A percentile compares a stretch with the other conserved stretches of the same genome.
Conservation (phyloP, 2,329 filamentous ascomycete genomes). For the Hypoxylon sp. region DNA sequence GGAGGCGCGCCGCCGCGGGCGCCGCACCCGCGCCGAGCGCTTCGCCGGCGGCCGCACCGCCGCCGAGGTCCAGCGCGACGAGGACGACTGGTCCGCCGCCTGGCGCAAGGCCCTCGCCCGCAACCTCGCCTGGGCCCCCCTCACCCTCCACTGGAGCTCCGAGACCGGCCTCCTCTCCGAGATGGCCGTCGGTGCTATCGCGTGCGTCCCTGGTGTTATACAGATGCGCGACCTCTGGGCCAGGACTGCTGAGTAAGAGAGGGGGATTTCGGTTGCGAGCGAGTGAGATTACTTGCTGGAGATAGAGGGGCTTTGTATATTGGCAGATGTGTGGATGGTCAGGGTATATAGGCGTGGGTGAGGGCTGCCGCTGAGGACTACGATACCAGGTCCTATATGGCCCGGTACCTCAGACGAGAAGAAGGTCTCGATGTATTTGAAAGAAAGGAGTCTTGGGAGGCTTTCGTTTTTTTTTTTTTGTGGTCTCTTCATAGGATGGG, state of each 20-base stretch:
- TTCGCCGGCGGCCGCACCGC: constrained; percentile 54
- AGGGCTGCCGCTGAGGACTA: neutral
- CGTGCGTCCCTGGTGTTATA: constrained; percentile 51
- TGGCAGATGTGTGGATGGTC: neutral
- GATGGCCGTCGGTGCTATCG: constrained; percentile 64
- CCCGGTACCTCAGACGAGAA: neutral
- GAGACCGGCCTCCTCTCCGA: constrained; percentile 70
- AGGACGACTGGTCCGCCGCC: constrained; percentile 53
- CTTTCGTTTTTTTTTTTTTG: neutral
- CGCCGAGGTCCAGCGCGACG: constrained; percentile 43
- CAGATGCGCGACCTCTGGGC: constrained; percentile 46
- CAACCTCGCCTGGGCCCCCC: constrained; percentile 79
- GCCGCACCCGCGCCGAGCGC: constrained; percentile 45
- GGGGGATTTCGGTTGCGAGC: neutral
- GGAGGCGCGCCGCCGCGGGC: constrained; percentile 52
- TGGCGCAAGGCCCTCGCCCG: constrained; percentile 74
- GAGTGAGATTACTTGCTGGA: neutral
- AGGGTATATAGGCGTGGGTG: neutral
- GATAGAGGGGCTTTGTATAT: neutral
- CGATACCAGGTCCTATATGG: neutral
- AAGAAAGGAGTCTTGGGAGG: neutral
- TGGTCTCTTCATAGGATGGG: neutral
- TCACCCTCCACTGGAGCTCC: constrained; percentile 84
- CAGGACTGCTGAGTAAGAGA: constrained; percentile 41
- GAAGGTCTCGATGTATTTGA: neutral